phyloP scores from a whole-genome alignment of 2,329 filamentous ascomycete species.

The Penicillium corylophilum region DNA sequence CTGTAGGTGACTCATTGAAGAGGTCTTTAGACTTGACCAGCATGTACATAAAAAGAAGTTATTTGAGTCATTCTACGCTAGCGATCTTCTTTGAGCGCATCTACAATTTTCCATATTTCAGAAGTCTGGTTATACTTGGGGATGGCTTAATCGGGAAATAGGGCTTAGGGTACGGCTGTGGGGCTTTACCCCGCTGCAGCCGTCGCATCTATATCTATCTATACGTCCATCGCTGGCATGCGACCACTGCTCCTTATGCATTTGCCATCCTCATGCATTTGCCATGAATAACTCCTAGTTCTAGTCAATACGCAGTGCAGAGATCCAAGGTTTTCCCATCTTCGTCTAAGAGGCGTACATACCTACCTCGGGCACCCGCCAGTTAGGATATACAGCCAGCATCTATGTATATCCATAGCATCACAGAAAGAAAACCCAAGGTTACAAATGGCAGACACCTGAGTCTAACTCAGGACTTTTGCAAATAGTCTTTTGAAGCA shows the following conservation, averaged over 20 bases:
- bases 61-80: neutral
- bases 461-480: too few relatives aligned
- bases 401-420: too few relatives aligned
- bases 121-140: neutral
- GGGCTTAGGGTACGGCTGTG: constrained; percentile 36
- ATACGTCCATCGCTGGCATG: neutral
- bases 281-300: neutral
- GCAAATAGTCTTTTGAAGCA: too few relatives aligned
- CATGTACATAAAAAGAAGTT: neutral
- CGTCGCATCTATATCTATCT: neutral
- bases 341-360: too few relatives aligned
- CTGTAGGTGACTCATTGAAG: neutral
- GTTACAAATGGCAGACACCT: too few relatives aligned
- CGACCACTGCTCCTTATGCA: too few relatives aligned
- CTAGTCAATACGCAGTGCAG: too few relatives aligned
- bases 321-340: too few relatives aligned
- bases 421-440: too few relatives aligned
- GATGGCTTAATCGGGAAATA: constrained; percentile 24
- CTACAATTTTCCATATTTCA: neutral
- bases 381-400: too few relatives aligned
- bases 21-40: neutral
- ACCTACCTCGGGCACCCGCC: too few relatives aligned
- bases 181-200: constrained; percentile 29
- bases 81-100: neutral
- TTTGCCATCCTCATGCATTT: too few relatives aligned